These are phyloP conservation scores for Penicillium vulpinum DNA, from an alignment of 2,329 filamentous ascomycete species.

Conservation along the genomic window DNA sequence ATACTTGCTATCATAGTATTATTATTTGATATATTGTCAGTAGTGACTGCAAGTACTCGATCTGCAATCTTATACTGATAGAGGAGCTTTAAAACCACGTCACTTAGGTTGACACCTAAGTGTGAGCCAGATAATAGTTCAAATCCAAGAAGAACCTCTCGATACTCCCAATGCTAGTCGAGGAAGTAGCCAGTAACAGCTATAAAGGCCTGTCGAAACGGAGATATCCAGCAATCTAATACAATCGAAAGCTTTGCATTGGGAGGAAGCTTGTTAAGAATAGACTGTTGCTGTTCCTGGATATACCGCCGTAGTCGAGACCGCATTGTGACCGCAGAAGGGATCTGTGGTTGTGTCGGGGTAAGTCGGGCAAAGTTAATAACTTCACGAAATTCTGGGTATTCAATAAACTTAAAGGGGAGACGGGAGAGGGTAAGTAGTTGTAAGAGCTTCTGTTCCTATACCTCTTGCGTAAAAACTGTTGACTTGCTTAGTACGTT, in stretches of 20 bases:
- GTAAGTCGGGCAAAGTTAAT: too few species aligned
- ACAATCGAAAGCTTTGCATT: neutral
- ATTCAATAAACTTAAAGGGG: too few species aligned
- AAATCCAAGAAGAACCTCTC: neutral
- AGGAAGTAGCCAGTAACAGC: neutral
- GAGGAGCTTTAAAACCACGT: neutral
- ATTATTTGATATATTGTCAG: neutral
- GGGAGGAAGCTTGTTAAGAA: neutral
- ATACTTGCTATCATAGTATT: neutral
- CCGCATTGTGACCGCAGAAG: too few species aligned
- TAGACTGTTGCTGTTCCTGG: neutral
- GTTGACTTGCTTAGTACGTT: too few species aligned
- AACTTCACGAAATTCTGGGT: too few species aligned
- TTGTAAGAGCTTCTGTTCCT: too few species aligned
- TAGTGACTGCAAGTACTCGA: neutral
- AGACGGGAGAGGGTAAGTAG: too few species aligned
- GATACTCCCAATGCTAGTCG: neutral
- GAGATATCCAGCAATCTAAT: neutral
- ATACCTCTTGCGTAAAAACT: too few species aligned
- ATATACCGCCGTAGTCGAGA: too few species aligned
- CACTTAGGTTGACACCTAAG: neutral
- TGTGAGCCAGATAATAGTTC: neutral
- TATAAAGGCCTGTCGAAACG: neutral
- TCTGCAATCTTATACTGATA: neutral
- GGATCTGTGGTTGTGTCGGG: too few species aligned